Conservation (phyloP, 306 rosid genomes). For the Rosa persica region DNA sequence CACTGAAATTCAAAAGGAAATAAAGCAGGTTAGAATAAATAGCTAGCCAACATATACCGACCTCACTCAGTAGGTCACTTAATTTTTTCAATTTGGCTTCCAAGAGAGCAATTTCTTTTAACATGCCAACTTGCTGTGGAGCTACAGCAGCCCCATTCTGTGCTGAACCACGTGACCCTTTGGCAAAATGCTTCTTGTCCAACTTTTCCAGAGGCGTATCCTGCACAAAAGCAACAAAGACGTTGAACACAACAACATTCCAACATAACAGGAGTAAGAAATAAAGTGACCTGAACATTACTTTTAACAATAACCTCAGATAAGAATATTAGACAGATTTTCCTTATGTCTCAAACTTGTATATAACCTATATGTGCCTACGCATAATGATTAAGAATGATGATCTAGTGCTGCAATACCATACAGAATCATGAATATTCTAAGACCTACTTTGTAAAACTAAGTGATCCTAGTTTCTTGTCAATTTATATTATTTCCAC, state of each 20-base stretch:
- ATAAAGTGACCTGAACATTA: background rate
- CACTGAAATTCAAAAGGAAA: background rate
- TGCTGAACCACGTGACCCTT: conserved; percentile 51
- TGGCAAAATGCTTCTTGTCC: conserved; percentile 87
- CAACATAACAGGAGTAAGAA: background rate
- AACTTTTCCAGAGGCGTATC: conserved; percentile 78
- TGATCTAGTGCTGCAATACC: background rate
- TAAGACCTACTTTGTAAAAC: background rate
- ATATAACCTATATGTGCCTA: background rate
- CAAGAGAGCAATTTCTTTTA: conserved; percentile 71
- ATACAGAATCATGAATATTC: background rate
- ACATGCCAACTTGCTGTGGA: conserved; percentile 47
- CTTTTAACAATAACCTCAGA: background rate
- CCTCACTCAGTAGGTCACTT: conserved; percentile 76
- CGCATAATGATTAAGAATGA: background rate
- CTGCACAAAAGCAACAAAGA: conserved; percentile 44
- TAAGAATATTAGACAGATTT: background rate
- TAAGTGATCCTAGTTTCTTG: conserved; percentile 9
- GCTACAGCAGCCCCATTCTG: conserved; percentile 54
- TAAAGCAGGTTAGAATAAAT: background rate
- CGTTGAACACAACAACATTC: conserved; percentile 11
- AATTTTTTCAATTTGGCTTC: conserved; percentile 72
- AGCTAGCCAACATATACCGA: conserved; percentile 33
- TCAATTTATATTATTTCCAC: conserved; percentile 3
- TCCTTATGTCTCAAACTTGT: background rate